phyloP scores from a whole-genome alignment of 352 stramenopile genomes.

The Globisporangium splendens region DNA sequence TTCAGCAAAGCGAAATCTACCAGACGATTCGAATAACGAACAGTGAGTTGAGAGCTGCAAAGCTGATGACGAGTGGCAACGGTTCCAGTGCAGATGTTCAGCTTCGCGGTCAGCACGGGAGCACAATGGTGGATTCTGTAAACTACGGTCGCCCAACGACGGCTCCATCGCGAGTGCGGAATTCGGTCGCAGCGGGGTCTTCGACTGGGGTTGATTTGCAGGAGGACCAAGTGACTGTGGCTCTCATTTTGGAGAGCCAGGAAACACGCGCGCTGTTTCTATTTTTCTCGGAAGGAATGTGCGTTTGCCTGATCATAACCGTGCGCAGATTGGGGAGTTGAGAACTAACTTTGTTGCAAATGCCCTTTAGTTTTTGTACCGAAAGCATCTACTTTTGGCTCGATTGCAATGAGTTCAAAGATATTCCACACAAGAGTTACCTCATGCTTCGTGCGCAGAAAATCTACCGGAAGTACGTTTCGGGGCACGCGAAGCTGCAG shows the following conservation, averaged over 20 bases:
- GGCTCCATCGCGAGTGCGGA: constrained; percentile 1
- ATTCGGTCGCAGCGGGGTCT: not conserved
- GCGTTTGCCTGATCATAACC: constrained; percentile 21
- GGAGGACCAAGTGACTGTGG: constrained; percentile 45
- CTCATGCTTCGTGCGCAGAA: constrained; percentile 75
- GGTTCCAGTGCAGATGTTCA: constrained; percentile 6
- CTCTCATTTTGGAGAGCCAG: constrained; percentile 55
- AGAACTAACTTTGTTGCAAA: not conserved
- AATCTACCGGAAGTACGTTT: constrained; percentile 80
- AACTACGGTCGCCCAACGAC: constrained; percentile 4
- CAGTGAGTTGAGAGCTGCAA: constrained; percentile 14
- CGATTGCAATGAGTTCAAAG: constrained; percentile 80
- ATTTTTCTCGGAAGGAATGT: constrained; percentile 79
- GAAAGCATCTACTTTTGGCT: constrained; percentile 86
- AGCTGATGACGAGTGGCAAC: constrained; percentile 22
- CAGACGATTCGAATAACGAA: constrained; percentile 45
- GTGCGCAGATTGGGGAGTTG: not conserved
- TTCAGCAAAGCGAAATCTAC: constrained; percentile 69
- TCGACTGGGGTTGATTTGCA: constrained; percentile 14
- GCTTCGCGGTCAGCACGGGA: not conserved
- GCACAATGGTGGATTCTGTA: not conserved
- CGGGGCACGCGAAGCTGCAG: constrained; percentile 56
- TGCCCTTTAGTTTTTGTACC: constrained; percentile 52
- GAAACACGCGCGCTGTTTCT: constrained; percentile 67
- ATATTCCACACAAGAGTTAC: constrained; percentile 70